Conservation (phyloP, 495 filamentous ascomycete genomes). For the Tuber borchii region DNA sequence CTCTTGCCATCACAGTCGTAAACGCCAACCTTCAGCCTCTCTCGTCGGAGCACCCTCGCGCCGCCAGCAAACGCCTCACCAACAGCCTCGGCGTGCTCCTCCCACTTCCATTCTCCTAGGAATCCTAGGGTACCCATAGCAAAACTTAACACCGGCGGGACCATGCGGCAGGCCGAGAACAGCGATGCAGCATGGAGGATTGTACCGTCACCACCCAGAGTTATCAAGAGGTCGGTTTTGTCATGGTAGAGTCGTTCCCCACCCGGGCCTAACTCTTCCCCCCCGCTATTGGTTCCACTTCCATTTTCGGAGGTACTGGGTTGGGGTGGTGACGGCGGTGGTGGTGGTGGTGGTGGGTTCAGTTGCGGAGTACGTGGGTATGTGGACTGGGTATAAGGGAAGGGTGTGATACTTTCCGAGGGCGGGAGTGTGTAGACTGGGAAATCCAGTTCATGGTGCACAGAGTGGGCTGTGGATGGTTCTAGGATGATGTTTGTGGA, state of each 20-base stretch:
- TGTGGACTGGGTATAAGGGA: conserved; percentile 44
- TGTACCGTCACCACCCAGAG: conserved; percentile 91
- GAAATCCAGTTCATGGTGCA: conserved; percentile 68
- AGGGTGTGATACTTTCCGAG: conserved; percentile 43
- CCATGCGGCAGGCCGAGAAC: conserved; percentile 71
- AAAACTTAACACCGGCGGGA: conserved; percentile 90
- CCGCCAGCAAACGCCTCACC: conserved; percentile 63
- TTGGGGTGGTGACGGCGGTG: conserved; percentile 10
- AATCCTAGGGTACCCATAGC: conserved; percentile 96
- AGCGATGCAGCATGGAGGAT: conserved; percentile 86
- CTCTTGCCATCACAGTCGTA: conserved; percentile 55
- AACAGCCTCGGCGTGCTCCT: conserved; percentile 82
- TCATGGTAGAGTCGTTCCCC: conserved; percentile 47
- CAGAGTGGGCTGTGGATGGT: conserved; percentile 59
- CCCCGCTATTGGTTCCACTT: neutral
- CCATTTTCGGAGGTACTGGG: neutral
- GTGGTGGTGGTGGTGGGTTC: conserved; percentile 12
- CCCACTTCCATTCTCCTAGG: conserved; percentile 91
- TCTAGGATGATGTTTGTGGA: conserved; percentile 77
- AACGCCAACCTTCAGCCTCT: conserved; percentile 75
- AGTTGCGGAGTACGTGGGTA: conserved; percentile 36
- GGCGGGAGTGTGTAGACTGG: conserved; percentile 61
- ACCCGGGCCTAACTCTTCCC: conserved; percentile 7
- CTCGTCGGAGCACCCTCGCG: conserved; percentile 60
- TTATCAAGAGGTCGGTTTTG: conserved; percentile 83